Percentiles rank a stretch among this genome's conserved stretches.
These are phyloP conservation scores for Sordaria brevicollis DNA, from an alignment of 495 filamentous ascomycete genomes.

Conservation along the genomic window DNA sequence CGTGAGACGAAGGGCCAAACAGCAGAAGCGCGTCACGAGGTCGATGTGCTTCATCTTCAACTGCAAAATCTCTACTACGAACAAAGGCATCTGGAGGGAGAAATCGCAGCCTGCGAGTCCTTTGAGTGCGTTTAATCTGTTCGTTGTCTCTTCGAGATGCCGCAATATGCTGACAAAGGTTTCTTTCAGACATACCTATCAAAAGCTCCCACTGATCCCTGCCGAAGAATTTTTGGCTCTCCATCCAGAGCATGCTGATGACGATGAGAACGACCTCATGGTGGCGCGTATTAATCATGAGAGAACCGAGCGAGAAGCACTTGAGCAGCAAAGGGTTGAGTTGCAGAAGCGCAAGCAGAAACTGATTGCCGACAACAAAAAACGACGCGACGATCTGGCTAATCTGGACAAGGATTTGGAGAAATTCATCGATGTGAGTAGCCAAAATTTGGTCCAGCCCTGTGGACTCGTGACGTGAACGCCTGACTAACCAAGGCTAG, in stretches of 20 bases:
- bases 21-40: constrained; percentile 77
- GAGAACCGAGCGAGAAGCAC: constrained; percentile 68
- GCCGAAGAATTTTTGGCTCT: constrained; percentile 69
- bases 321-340: constrained; percentile 80
- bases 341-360: constrained; percentile 84
- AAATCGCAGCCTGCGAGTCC: constrained; percentile 82
- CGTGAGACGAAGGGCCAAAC: constrained; percentile 81
- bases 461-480: neutral
- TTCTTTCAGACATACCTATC: constrained; percentile 67
- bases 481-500: constrained; percentile 31
- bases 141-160: neutral
- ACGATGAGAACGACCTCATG: constrained; percentile 71
- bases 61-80: constrained; percentile 97
- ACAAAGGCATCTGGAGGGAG: constrained; percentile 77
- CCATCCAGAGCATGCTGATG: constrained; percentile 63
- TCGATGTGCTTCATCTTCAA: constrained; percentile 83
- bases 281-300: constrained; percentile 89
- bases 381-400: constrained; percentile 82
- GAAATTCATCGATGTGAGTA: constrained; percentile 69
- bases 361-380: constrained; percentile 89
- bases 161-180: neutral
- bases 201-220: constrained; percentile 71
- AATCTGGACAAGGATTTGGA: constrained; percentile 83
- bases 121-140: constrained; percentile 62
- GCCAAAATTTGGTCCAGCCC: neutral